Percentiles rank a stretch among this genome's conserved stretches.
These are phyloP conservation scores for Talaromyces piceae DNA, from an alignment of 2,329 filamentous ascomycete genomes.

Conservation along the genomic window DNA sequence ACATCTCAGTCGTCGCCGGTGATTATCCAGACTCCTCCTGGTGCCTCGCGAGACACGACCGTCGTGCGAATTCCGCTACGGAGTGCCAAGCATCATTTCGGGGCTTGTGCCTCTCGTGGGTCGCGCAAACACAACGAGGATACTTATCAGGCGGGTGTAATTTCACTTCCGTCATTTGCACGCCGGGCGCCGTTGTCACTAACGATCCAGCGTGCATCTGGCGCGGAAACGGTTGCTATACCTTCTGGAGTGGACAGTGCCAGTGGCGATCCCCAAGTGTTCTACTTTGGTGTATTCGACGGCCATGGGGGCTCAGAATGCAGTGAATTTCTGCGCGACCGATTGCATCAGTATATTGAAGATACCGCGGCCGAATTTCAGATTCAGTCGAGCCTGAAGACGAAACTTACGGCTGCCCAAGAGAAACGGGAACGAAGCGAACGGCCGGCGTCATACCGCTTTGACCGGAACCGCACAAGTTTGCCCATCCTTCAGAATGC, in stretches of 20 bases:
- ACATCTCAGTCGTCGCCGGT: slow-evolving; percentile 43
- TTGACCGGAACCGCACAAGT: slow-evolving; percentile 6
- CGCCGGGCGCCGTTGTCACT: slow-evolving; percentile 65
- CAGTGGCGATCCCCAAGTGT: slow-evolving; percentile 86
- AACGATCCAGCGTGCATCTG: slow-evolving; percentile 31
- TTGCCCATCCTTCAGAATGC: slow-evolving; percentile 46
- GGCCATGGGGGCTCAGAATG: slow-evolving; percentile 89
- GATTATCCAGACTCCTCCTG: slow-evolving; percentile 53
- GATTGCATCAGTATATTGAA: slow-evolving; percentile 84
- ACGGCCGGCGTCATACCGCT: slow-evolving; percentile 1
- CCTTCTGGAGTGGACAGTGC: slow-evolving; percentile 57
- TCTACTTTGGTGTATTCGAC: slow-evolving; percentile 96
- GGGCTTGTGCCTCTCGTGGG: slow-evolving; percentile 69
- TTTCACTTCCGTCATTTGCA: slow-evolving; percentile 88
- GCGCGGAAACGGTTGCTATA: slow-evolving; percentile 20
- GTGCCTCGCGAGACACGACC: slow-evolving; percentile 65
- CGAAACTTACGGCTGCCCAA: neutral
- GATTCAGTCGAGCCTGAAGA: slow-evolving; percentile 65
- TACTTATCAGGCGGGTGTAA: slow-evolving; percentile 84
- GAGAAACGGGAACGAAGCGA: slow-evolving; percentile 14
- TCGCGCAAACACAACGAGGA: slow-evolving; percentile 89
- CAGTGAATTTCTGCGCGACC: slow-evolving; percentile 74
- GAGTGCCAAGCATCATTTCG: slow-evolving; percentile 94
- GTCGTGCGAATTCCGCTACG: slow-evolving; percentile 90
- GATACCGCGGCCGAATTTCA: slow-evolving; percentile 69